A percentile compares a stretch with the other conserved stretches of the same genome.
Conservation (phyloP, 73 alveolate genomes). For the Paramecium pentaurelia region DNA sequence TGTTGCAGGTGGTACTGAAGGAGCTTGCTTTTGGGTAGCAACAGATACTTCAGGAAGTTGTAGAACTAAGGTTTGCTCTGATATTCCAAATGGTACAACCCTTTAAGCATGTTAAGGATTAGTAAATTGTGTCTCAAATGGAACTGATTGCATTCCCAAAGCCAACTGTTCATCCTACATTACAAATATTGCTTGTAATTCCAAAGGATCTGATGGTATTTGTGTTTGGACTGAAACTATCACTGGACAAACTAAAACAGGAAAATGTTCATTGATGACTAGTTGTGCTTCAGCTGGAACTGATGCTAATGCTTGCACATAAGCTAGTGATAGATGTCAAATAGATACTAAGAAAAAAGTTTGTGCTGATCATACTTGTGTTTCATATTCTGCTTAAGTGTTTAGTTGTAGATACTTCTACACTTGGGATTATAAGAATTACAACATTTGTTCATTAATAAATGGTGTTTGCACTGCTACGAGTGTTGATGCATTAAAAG, state of each 20-base stretch:
- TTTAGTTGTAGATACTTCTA: not conserved
- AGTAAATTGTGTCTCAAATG: not conserved
- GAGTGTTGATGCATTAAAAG: not conserved
- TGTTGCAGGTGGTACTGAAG: slow-evolving; percentile 4
- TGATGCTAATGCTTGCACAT: not conserved
- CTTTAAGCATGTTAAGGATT: not conserved
- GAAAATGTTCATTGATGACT: not conserved
- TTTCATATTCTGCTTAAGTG: not conserved
- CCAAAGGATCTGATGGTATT: not conserved
- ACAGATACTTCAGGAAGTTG: not conserved
- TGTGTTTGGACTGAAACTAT: not conserved
- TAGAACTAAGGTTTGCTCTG: not conserved
- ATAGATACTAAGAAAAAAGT: not conserved
- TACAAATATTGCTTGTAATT: not conserved
- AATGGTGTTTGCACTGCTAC: not conserved
- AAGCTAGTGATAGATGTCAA: not conserved
- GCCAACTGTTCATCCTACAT: not conserved
- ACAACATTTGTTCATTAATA: not conserved
- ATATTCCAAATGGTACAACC: not conserved
- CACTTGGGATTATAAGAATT: not conserved
- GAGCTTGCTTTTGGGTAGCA: not conserved
- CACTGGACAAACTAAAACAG: not conserved
- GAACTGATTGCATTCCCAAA: not conserved
- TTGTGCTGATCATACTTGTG: not conserved
- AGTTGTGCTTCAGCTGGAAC: not conserved